A percentile compares a stretch with the other conserved stretches of the same genome.
Conservation (phyloP, 176 grass and related monocot genomes). For the Urochloa ruziziensis region DNA sequence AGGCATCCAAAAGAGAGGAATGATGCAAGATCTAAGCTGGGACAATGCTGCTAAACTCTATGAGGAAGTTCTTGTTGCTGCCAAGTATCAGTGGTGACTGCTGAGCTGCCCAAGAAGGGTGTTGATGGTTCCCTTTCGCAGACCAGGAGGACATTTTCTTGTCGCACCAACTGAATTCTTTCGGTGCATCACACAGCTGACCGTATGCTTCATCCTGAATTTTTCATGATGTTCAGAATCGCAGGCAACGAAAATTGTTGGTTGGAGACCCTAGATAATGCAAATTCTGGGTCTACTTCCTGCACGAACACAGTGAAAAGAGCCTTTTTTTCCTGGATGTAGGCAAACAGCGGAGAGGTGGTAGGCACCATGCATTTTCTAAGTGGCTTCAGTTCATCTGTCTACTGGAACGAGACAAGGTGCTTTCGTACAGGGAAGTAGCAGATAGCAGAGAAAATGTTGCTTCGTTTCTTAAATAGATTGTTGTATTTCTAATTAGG, state of each 20-base stretch:
- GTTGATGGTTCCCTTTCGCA: conserved; percentile 3
- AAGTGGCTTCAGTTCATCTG: not conserved
- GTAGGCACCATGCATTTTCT: not conserved
- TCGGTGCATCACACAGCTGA: conserved; percentile 10
- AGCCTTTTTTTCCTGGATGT: not conserved
- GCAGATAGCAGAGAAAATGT: not conserved
- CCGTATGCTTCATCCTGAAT: not conserved
- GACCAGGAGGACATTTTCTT: not conserved
- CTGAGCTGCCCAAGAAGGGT: not conserved
- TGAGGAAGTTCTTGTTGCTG: conserved; percentile 71
- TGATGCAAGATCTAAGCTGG: conserved; percentile 95
- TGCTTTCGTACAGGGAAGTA: conserved; percentile 15
- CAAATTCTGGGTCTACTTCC: not conserved
- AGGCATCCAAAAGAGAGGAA: conserved; percentile 79
- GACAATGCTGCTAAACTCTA: conserved; percentile 80
- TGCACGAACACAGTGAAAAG: not conserved
- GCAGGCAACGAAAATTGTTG: not conserved
- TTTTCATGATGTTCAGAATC: not conserved
- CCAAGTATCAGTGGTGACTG: conserved; percentile 87
- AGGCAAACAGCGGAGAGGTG: not conserved
- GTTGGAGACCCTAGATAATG: not conserved
- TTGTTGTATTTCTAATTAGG: not conserved
- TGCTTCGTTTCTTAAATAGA: not conserved
- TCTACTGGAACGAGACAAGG: not conserved
- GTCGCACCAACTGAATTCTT: not conserved